Base-by-base conservation (phyloP, 192 early-diverging fungal genomes). In the Jimgerdemannia flammicorona region DNA sequence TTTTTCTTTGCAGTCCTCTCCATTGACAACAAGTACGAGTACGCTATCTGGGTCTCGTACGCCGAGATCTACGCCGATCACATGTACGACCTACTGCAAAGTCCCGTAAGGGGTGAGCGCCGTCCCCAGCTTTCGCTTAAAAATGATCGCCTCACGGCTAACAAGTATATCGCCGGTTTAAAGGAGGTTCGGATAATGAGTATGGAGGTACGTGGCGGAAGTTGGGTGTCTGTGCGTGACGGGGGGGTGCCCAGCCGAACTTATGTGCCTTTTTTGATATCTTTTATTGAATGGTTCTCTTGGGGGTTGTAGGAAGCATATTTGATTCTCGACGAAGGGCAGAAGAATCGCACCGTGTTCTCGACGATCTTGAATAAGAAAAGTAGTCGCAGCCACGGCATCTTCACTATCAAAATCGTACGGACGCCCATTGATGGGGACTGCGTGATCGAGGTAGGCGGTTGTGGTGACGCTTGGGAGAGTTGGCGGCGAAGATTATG, bases 41-140 rank as follows among this genome's bases (percentile, higher is more conserved):
- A 92, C 78, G 81, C 92, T 10, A 85, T 99, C 44, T 92, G 94
- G 78, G 91, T 97, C 41, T 95, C 93, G 8, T 99, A 95, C 81
- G 78, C 95, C 41, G 97, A 99, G 74, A 90, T 99, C 40, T 97
- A 96, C 79, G 93, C 90, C 67, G 94, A 96, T 76, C 90, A 84
- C 75, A 91, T 99, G 14, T 92, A 91, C 70, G 97, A 99, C 72
- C 83, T 99, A 44, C 80, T 99, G 44, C 87, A 85, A 40, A 66
- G 76, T 20, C 78, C 83, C 14, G 40, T 75, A 0, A 40, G n/a
- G 17, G 63, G 72, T 6, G 40, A 63, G 8, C 77, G 79, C 17
- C 73, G 84, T 20, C 78, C 44, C 8, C 44, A 76, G 11, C 70
- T 88, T 0, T 42, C 73, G 39, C 72, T 88, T 39, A 83, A 78